Evolutionary conservation across 2,329 filamentous ascomycete genomes (phyloP).

Genomic region (Sporothrix dimorphospora): DNA sequence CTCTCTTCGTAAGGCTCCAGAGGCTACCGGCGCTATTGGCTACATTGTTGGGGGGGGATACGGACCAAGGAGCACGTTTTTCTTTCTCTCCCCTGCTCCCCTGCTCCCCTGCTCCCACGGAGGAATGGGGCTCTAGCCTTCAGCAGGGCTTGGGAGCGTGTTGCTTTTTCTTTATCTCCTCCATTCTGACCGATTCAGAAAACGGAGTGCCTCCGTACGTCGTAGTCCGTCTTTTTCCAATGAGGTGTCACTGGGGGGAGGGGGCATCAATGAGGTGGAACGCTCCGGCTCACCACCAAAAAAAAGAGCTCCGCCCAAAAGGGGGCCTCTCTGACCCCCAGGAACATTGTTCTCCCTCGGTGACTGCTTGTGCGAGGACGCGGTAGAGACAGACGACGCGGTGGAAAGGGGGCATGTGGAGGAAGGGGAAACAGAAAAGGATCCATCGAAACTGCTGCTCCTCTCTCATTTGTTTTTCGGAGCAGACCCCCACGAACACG

Average conservation of each 20-base stretch:
- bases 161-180: not conserved
- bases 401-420: constrained; percentile 6
- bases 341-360: constrained; percentile 20
- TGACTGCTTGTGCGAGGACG: constrained; percentile 7
- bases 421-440: not conserved
- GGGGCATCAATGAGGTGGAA: constrained; percentile 2
- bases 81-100: not conserved
- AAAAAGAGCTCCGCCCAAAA: not conserved
- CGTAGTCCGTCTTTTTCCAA: not conserved
- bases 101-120: not conserved
- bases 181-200: not conserved
- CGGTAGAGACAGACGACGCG: not conserved
- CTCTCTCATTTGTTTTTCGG: not conserved
- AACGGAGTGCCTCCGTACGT: not conserved
- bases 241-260: not conserved
- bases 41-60: not conserved
- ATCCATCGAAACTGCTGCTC: not conserved
- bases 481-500: not conserved
- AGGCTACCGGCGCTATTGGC: not conserved
- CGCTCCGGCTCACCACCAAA: not conserved
- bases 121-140: not conserved
- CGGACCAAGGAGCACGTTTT: not conserved
- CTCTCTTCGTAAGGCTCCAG: not conserved
- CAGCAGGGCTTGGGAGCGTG: no score
- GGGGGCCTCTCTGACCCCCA: not conserved